Evolutionary conservation across 768 basidiomycete species (phyloP), one percentile per base, ranked within the genome.

Genomic region (Rhodotorula babjevae): DNA sequence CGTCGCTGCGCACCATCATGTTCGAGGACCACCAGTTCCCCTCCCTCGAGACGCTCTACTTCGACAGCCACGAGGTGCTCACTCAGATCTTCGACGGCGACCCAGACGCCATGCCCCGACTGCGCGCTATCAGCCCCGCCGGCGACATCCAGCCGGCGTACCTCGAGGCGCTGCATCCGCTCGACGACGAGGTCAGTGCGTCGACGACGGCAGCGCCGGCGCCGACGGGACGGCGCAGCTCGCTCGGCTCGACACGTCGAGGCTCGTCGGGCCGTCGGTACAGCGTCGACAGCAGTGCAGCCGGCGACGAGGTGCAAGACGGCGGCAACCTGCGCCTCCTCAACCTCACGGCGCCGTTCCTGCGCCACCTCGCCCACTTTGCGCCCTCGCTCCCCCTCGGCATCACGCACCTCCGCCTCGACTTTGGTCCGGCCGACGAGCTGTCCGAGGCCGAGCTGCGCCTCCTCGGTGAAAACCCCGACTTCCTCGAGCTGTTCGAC

Each of bases 11-110:
- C 16, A 46, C 60, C 27, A 61, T 61, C 60, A 42, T 46, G 27
- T 61, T 44, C 44, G 60, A 61, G 44, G 27, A 42, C 25, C 60
- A 61, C 60, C 15, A n/a, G 16, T 61, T 61, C 27, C 27, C 25
- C 16, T 9, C 40, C 29, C 44, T 61, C 42, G 16, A 15, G 27
- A n/a, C 23, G 16, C 60, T 61, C 27, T 36, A 42, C 14, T 46
- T 61, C 29, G 60, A 61, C 60, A 44, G 29, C 60, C 27, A n/a
- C 60, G 60, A 61, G n/a, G 60, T 31, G n/a, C 18, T 61, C 27
- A 42, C 40, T 6, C 60, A 61, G 44, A 15, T 29, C 12, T 61
- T 61, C 21, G 60, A 61, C 60, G 44, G 42, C 29, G n/a, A 61
- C 44, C 60, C 60, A 44, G 27, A 61, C 9, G 60, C 40, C 15